Evolutionary conservation across 2,329 filamentous ascomycete species (phyloP), one percentile per base, ranked within the genome.

Genomic region (Lachnellula hyalina): DNA sequence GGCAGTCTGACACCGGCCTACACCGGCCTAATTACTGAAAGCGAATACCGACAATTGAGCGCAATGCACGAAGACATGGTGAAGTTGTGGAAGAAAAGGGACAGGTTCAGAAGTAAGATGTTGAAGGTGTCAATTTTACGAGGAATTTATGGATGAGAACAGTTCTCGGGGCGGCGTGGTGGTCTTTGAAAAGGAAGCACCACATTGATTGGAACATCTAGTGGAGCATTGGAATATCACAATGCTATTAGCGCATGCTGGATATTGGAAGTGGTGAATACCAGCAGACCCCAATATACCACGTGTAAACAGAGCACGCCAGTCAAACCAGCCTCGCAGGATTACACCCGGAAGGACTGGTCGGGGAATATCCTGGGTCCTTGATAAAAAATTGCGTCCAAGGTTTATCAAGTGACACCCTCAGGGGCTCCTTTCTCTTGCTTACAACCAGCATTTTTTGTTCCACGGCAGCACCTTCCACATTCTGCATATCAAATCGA

Each of bases 401-500:
- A 44, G 41, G 19, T 19, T 14, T 14, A 19, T 44, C 41, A 11
- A 19, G 41, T 23, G 41, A 44, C 19, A 44, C 19, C 8, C 12
- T 5, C 21, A 14, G 6, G 5, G 12, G 12, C 12, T 12, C 19
- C 8, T 21, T 23, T 6, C 41, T 19, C 41, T 44, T 44, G 6
- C 17, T 44, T 12, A 44, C 12, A 44, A 9, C 41, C n/a, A 44
- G 41, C 41, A 23, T 23, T 14, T 44, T 44, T 11, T 44, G 41
- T 44, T 19, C 21, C 11, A 44, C 19, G 7, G 19, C 47, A 40
- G 28, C 23, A 45, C n/a, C 7, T 17, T 21, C 23, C 12, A 49
- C 49, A 36, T 52, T 21, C 2, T 44, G 1, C 55, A 61, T 60
- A n/a, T 35, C 32, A 42, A 53, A 58, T 14, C 35, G 28, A 11